These are phyloP conservation scores for Coemansia sp. DNA, from an alignment of 192 early-diverging fungal genomes.

Conservation along the genomic window DNA sequence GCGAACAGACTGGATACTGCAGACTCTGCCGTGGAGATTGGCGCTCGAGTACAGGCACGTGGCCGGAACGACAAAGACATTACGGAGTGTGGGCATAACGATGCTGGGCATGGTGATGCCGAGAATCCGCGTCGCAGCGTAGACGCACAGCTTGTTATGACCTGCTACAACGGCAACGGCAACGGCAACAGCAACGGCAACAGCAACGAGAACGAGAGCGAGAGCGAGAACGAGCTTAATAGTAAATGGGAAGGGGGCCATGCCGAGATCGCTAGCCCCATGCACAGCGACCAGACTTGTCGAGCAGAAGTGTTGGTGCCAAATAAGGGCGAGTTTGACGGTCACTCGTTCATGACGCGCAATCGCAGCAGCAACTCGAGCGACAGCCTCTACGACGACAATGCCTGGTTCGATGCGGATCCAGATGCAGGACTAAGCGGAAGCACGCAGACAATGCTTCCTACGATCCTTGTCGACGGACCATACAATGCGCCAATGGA, in stretches of 20 bases:
- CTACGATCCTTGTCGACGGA: slow-evolving; percentile 72
- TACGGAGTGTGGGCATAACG: not conserved
- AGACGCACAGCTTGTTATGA: slow-evolving; percentile 7
- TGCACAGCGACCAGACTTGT: slow-evolving; percentile 28
- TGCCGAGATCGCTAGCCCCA: slow-evolving; percentile 23
- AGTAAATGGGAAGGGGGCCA: not conserved
- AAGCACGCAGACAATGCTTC: slow-evolving; percentile 48
- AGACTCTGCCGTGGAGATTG: slow-evolving; percentile 33
- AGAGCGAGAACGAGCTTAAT: not conserved
- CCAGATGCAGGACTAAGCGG: not conserved
- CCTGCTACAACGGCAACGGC: slow-evolving; percentile 7
- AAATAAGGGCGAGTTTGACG: slow-evolving; percentile 43
- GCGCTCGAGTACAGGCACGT: not conserved
- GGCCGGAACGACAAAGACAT: not conserved
- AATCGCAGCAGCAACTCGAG: slow-evolving; percentile 28
- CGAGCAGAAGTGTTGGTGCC: slow-evolving; percentile 23
- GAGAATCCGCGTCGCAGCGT: not conserved
- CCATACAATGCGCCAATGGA: slow-evolving; percentile 76
- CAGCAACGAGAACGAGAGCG: too few relatives aligned
- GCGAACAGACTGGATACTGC: not conserved
- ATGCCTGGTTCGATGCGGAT: slow-evolving; percentile 40
- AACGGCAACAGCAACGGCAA: slow-evolving; percentile 3
- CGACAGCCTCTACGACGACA: slow-evolving; percentile 23
- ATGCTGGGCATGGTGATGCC: not conserved
- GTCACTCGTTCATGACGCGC: slow-evolving; percentile 31